Base-by-base conservation (phyloP, 2,329 filamentous ascomycete species). In the Endothia cerciana region DNA sequence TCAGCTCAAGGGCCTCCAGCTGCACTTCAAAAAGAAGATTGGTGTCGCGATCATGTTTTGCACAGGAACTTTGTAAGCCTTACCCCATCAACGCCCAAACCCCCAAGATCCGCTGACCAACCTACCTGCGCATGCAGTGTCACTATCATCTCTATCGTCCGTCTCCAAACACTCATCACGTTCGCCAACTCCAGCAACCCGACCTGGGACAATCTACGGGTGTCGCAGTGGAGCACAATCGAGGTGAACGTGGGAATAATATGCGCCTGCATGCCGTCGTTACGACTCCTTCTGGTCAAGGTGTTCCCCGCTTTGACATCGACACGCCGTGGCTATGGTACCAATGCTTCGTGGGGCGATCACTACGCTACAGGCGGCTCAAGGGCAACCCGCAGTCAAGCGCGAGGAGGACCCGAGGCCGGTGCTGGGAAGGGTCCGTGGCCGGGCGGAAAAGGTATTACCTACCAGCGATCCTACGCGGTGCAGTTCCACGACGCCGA, bases 1-100 rank as follows among this genome's bases (percentile, higher is more conserved):
- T 13, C 78, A 81, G 65, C 69, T 85, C 5, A 66, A 74, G 33
- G 60, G 71, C 1, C 74, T 84, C 28, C 75, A 78, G 4, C 69
- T 83, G 55, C 77, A 79, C 65, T 80, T 77, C 73, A 81, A 80
- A 74, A 83, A 83, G 73, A 84, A 83, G 74, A n/a, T 80, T 7
- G 76, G 79, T 19, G 66, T 68, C 19, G 66, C 56, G 4, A 68
- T 83, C 59, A 83, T 84, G 80, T 83, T 84, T 67, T 74, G 74
- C n/a, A 77, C 83, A 3, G 82, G 82, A 5, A 73, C 74, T 2
- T 78, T 78, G 73, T 74, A 60, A 58, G 71, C 70, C 2, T 28
- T 41, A 10, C 7, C n/a, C 38, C n/a, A 5, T 17, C 25, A 11
- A 15, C 7, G 51, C 25, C 10, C 11, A 56, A 22, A 13, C 11